Conservation (phyloP, 441 rosid species). For the Populus hybrid region DNA sequence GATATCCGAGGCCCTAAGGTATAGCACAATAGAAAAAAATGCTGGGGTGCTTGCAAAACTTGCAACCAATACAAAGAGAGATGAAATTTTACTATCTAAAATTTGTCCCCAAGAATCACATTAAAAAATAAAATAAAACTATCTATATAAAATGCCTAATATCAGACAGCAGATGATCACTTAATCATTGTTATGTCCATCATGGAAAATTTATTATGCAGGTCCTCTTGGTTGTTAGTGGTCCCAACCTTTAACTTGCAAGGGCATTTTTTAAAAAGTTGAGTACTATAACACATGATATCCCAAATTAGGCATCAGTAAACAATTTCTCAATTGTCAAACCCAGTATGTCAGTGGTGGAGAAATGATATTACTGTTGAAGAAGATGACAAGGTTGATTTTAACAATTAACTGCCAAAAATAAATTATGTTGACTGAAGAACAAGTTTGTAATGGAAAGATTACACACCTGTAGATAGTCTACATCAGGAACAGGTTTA, state of each 20-base stretch:
- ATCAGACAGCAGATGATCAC: too few relatives aligned
- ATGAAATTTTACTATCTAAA: too few relatives aligned
- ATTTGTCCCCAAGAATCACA: too few relatives aligned
- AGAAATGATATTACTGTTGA: not conserved
- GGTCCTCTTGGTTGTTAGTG: too few relatives aligned
- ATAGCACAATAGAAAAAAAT: not conserved
- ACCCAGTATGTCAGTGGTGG: not conserved
- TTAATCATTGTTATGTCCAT: too few relatives aligned
- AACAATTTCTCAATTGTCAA: not conserved
- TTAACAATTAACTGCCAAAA: not conserved
- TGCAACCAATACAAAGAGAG: not conserved
- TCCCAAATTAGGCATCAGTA: not conserved
- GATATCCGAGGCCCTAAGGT: not conserved
- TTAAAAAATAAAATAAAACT: not conserved
- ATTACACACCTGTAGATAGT: slow-evolving; percentile 73
- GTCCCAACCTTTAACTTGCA: not conserved
- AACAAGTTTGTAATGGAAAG: slow-evolving; percentile 8
- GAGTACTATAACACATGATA: not conserved
- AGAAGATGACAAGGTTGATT: not conserved
- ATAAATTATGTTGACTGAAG: not conserved
- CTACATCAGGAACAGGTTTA: slow-evolving; percentile 78
- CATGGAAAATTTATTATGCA: too few relatives aligned
- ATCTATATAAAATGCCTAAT: not conserved
- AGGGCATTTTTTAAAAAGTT: not conserved
- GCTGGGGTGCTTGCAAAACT: not conserved